Conservation (phyloP, 2,329 filamentous ascomycete genomes). For the Aureobasidium leucospermi region DNA sequence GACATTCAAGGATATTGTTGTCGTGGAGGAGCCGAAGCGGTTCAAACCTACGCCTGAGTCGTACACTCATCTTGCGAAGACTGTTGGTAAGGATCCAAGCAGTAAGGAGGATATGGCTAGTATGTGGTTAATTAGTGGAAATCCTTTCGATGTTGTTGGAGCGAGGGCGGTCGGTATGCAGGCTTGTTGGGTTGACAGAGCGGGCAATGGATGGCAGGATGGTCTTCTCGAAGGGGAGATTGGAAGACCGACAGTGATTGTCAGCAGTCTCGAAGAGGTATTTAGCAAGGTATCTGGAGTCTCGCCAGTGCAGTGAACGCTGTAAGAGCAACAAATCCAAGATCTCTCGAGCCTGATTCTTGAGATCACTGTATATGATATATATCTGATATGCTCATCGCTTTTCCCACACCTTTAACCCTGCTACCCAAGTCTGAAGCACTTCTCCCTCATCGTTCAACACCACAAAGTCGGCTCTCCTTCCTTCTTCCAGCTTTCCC, state of each 20-base stretch:
- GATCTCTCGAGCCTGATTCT: too few species aligned
- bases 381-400: neutral
- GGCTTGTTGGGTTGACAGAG: constrained; percentile 61
- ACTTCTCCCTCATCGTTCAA: constrained; percentile 40
- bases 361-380: neutral
- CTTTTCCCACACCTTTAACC: constrained; percentile 40
- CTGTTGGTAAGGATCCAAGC: constrained; percentile 38
- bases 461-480: constrained; percentile 44
- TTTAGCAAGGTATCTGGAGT: constrained; percentile 30
- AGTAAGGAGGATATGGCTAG: constrained; percentile 36
- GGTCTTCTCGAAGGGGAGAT: constrained; percentile 40
- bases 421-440: constrained; percentile 46
- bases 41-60: constrained; percentile 60
- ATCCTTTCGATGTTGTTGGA: constrained; percentile 66
- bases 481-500: constrained; percentile 38
- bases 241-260: constrained; percentile 47
- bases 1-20: constrained; percentile 50
- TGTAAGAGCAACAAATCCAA: neutral
- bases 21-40: constrained; percentile 50
- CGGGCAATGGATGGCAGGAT: constrained; percentile 59
- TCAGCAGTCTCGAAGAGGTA: constrained; percentile 51
- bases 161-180: constrained; percentile 54
- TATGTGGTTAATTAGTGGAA: constrained; percentile 64
- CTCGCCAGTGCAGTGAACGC: neutral
- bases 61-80: constrained; percentile 53